Percentiles rank a stretch among this genome's conserved stretches.
phyloP scores from a whole-genome alignment of 768 basidiomycete species.

The Stropharia rugosoannulata region DNA sequence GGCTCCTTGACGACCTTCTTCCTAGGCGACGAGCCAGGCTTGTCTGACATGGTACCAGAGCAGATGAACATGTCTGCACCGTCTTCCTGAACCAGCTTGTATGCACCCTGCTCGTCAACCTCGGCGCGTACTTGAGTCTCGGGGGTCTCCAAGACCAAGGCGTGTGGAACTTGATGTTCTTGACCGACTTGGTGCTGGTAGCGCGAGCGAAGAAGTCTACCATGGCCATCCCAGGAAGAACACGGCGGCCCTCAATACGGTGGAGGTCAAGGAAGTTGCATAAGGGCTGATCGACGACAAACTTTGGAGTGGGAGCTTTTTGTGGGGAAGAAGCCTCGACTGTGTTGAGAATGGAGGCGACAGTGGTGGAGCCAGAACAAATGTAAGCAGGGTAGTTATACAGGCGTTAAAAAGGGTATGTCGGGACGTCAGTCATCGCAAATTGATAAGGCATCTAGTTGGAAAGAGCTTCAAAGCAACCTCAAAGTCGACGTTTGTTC shows the following conservation, averaged over 20 bases:
- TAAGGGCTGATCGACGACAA: slow-evolving; percentile 26
- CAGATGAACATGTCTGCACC: slow-evolving; percentile 23
- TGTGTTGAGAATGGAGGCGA: slow-evolving; percentile 14
- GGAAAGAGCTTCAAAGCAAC: no score
- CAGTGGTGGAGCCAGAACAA: slow-evolving; percentile 22
- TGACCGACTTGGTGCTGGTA: slow-evolving; percentile 17
- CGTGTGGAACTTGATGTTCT: slow-evolving; percentile 29
- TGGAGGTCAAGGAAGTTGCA: slow-evolving; percentile 29
- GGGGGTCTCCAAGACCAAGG: slow-evolving; percentile 26
- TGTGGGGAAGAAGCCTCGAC: neutral
- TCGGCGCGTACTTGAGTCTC: slow-evolving; percentile 21
- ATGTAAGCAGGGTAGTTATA: slow-evolving; percentile 30
- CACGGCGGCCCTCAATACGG: slow-evolving; percentile 32
- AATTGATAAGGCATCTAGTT: slow-evolving; percentile 20
- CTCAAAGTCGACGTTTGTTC: slow-evolving; percentile 45
- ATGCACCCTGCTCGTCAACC: slow-evolving; percentile 19
- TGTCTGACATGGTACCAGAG: slow-evolving; percentile 23
- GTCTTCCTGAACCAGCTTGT: slow-evolving; percentile 23
- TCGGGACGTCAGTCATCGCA: slow-evolving; percentile 28
- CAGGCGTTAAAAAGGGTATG: slow-evolving; percentile 35
- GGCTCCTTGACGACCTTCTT: slow-evolving; percentile 19
- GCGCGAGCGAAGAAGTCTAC: slow-evolving; percentile 27
- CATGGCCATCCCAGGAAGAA: slow-evolving; percentile 34
- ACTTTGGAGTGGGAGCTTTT: slow-evolving; percentile 9
- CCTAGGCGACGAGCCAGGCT: slow-evolving; percentile 7